These are phyloP conservation scores for Sporothrix mexicana DNA, from an alignment of 2,329 filamentous ascomycete species.

Conservation along the genomic window DNA sequence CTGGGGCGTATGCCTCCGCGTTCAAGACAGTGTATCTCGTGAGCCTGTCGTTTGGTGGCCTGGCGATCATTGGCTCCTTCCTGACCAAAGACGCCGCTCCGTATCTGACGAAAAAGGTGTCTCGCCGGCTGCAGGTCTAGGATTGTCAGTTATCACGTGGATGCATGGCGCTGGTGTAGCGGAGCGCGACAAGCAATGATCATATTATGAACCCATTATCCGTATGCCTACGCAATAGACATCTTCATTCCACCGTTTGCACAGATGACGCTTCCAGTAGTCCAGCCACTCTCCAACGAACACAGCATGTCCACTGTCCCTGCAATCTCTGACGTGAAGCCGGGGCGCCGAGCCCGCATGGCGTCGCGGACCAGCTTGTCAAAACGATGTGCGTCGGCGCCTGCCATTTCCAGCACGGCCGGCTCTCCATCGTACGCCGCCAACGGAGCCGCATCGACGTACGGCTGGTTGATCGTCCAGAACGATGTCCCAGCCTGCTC, in stretches of 20 bases:
- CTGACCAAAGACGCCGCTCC: no score
- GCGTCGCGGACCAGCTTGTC: neutral
- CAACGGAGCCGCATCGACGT: neutral
- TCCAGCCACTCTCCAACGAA: neutral
- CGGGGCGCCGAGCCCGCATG: neutral
- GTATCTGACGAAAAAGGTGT: no score
- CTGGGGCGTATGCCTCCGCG: no score
- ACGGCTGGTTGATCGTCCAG: neutral
- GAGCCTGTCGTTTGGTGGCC: no score
- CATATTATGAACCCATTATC: no score
- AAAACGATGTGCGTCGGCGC: neutral
- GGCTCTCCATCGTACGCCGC: neutral
- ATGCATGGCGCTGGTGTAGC: no score
- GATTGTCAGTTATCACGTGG: no score
- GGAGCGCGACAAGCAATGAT: no score
- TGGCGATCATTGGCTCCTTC: no score
- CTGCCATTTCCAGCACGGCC: neutral
- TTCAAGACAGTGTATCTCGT: no score
- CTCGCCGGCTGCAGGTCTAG: no score
- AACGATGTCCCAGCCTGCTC: neutral
- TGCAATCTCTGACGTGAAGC: neutral
- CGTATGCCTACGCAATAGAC: neutral
- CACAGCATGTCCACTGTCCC: neutral
- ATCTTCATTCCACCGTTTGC: conserved; percentile 1
- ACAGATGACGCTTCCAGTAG: neutral